phyloP scores from a whole-genome alignment of 163 green algal species.

The Prototheca stagnorum region DNA sequence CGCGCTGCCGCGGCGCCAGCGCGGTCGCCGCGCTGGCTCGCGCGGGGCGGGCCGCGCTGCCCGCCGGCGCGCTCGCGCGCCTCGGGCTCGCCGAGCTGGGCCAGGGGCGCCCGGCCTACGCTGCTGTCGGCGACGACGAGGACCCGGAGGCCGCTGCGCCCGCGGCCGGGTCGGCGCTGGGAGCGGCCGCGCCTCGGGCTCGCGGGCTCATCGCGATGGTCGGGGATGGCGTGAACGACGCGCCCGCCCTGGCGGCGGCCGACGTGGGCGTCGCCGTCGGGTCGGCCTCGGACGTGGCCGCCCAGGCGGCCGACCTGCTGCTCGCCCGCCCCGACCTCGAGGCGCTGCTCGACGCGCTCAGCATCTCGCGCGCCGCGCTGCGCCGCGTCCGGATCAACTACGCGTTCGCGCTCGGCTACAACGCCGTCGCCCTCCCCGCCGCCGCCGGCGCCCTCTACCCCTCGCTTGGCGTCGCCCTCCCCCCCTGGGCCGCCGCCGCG shows the following conservation, averaged over 20 bases:
- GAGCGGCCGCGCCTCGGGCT: too few species aligned
- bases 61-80: too few species aligned
- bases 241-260: conserved; percentile 79
- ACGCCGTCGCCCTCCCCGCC: conserved; percentile 56
- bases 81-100: too few species aligned
- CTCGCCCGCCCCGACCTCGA: conserved; percentile 70
- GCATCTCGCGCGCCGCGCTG: conserved; percentile 67
- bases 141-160: too few species aligned
- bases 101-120: too few species aligned
- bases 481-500: conserved; percentile 70
- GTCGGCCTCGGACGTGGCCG: conserved; percentile 64
- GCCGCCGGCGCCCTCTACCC: conserved; percentile 34
- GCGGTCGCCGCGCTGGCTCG: too few species aligned
- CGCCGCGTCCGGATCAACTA: conserved; percentile 68
- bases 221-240: conserved; percentile 94
- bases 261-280: conserved; percentile 87
- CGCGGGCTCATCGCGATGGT: conserved; percentile 69
- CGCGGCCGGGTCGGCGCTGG: too few species aligned
- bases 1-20: too few species aligned
- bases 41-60: too few species aligned
- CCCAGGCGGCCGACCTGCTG: conserved; percentile 84
- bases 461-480: conserved; percentile 31
- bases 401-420: conserved; percentile 69
- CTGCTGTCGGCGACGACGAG: too few species aligned
- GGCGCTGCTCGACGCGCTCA: conserved; percentile 72